phyloP scores from a whole-genome alignment of 139 green algal genomes.

The Chlorella vulgaris region DNA sequence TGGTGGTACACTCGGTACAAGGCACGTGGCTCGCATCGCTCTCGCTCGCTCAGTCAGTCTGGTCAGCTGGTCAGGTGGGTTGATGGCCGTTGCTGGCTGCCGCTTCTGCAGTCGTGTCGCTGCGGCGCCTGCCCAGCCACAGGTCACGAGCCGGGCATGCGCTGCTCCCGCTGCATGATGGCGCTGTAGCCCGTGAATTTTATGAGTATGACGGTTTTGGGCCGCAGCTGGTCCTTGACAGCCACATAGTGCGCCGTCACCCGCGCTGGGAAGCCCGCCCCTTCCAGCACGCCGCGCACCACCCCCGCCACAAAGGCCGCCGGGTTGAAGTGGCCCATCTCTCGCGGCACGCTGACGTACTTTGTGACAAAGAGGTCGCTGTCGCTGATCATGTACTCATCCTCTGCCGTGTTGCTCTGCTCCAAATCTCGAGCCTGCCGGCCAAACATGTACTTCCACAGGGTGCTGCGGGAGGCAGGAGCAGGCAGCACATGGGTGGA shows the following conservation, averaged over 20 bases:
- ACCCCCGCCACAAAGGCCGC: slow-evolving; percentile 90
- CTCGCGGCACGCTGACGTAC: slow-evolving; percentile 93
- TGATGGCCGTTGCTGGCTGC: too few species aligned
- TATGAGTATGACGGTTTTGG: slow-evolving; percentile 91
- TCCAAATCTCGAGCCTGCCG: slow-evolving; percentile 94
- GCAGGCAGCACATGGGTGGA: background rate
- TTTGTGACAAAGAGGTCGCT: slow-evolving; percentile 85
- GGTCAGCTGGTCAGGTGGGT: too few species aligned
- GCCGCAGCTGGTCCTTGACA: slow-evolving; percentile 54
- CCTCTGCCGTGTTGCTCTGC: slow-evolving; percentile 89
- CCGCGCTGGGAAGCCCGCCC: slow-evolving; percentile 87
- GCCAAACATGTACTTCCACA: slow-evolving; percentile 95
- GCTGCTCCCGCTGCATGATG: slow-evolving; percentile 65
- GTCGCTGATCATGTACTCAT: slow-evolving; percentile 98
- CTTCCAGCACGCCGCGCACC: slow-evolving; percentile 88
- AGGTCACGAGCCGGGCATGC: slow-evolving; percentile 27
- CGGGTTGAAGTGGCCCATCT: slow-evolving; percentile 92
- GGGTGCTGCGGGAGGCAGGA: slow-evolving; percentile 38
- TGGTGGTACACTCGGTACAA: too few species aligned
- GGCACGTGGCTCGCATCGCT: too few species aligned
- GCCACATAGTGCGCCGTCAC: slow-evolving; percentile 84
- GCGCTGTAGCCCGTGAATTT: slow-evolving; percentile 68
- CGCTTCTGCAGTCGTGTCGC: too few species aligned
- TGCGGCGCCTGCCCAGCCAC: too few species aligned
- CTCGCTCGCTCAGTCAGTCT: too few species aligned